These are phyloP conservation scores for Arabidopsis suecica DNA, from an alignment of 345 rosid species.

Conservation along the genomic window DNA sequence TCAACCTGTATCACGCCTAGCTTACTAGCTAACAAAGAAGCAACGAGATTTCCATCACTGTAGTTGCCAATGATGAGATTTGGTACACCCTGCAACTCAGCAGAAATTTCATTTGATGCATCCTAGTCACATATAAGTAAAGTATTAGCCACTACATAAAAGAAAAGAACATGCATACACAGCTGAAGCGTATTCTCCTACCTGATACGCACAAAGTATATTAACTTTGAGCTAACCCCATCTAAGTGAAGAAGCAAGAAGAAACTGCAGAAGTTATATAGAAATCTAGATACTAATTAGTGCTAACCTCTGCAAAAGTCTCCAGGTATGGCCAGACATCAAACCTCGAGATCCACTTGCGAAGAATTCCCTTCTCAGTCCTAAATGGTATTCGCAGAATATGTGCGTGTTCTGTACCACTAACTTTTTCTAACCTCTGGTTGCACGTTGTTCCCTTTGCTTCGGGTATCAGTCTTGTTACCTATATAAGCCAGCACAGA, in stretches of 20 bases:
- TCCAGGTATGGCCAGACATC: conserved; percentile 62
- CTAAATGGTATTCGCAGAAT: conserved; percentile 61
- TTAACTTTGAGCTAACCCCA: conserved; percentile 4
- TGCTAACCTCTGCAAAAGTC: conserved; percentile 59
- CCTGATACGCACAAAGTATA: background rate
- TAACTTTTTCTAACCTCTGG: conserved; percentile 57
- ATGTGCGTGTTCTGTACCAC: conserved; percentile 56
- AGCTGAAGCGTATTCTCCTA: background rate
- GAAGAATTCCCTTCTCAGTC: conserved; percentile 56
- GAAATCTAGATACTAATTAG: background rate
- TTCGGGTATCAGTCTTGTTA: conserved; percentile 57
- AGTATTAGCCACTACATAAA: conserved; percentile 7
- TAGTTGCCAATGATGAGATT: conserved; percentile 65
- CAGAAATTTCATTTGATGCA: conserved; percentile 58
- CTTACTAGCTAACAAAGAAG: conserved; percentile 56
- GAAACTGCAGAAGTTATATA: background rate
- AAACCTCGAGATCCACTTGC: conserved; percentile 65
- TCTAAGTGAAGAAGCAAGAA: conserved; percentile 5
- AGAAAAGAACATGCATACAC: background rate
- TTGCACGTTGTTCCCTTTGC: conserved; percentile 62
- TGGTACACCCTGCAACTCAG: conserved; percentile 60
- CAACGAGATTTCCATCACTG: conserved; percentile 65
- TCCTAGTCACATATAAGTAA: conserved; percentile 46
- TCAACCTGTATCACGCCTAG: conserved; percentile 58
- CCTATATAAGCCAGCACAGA: conserved; percentile 36